phyloP scores from a whole-genome alignment of 495 filamentous ascomycete genomes.

The Lasiosphaeria hispida region DNA sequence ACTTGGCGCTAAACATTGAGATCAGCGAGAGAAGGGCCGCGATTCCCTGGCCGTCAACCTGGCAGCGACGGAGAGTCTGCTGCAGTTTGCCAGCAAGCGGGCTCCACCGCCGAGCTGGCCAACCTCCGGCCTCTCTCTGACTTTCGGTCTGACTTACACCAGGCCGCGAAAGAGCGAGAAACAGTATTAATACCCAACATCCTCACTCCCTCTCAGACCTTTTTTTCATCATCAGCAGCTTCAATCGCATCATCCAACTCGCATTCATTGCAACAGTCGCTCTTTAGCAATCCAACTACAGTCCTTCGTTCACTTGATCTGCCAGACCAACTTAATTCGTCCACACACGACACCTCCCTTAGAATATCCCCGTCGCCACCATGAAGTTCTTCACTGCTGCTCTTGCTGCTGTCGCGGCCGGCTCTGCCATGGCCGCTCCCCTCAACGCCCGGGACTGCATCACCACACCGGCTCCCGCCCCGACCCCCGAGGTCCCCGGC shows the following conservation, averaged over 20 bases:
- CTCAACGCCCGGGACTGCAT: slow-evolving; percentile 1
- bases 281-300: background rate
- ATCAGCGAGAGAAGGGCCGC: slow-evolving; percentile 2
- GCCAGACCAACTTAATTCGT: background rate
- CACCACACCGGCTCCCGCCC: background rate
- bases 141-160: too few relatives aligned
- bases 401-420: slow-evolving; percentile 6
- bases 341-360: background rate
- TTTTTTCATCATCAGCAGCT: background rate
- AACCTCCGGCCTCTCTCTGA: too few relatives aligned
- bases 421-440: slow-evolving; percentile 10
- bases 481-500: background rate
- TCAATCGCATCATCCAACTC: background rate
- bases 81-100: background rate
- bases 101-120: background rate
- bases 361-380: background rate
- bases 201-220: background rate
- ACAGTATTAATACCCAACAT: background rate
- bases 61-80: too few relatives aligned
- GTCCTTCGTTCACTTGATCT: background rate
- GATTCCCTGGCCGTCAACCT: background rate
- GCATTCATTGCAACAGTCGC: too few relatives aligned
- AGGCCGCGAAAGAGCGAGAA: background rate
- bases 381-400: slow-evolving; percentile 17
- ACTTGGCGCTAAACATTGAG: background rate